Base-by-base conservation (phyloP, 2,329 filamentous ascomycete species). In the Stylonectria norvegica region DNA sequence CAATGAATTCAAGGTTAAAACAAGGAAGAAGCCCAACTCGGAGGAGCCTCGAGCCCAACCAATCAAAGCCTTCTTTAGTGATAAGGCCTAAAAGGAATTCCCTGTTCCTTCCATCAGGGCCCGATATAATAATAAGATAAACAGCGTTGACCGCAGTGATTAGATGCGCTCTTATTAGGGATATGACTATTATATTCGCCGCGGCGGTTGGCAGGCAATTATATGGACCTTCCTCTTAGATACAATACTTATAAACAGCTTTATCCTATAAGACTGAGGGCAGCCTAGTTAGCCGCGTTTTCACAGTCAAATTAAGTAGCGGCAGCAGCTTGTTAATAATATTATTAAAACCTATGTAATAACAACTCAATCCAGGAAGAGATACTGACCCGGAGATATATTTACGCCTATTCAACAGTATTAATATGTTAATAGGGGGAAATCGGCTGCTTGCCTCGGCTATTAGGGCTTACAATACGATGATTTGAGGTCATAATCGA, bases 211-310 rank as follows among this genome's bases (percentile, higher is more conserved):
- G 47, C 37, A 42, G 20, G 44, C 42, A 19, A 25, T 50, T 23
- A 40, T 39, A 12, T 50, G 39, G 42, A 37, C 35, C 41, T 49
- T 49, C 29, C 32, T 49, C n/a, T 19, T 49, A 12, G 40, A 47
- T 16, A 28, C 23, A 6, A 30, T 32, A n/a, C 38, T 48, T 35
- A 28, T 40, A 6, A 48, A 48, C 20, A 44, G 12, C 29, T 48
- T 34, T 25, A 18, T 45, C 29, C 25, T 45, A 22, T 32, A 48
- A 30, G 20, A 25, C 4, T 5, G 30, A 5, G n/a, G n/a, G 30
- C 25, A 33, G 17, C 17, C 18, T 22, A 31, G 11, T 14, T 42
- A 33, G 43, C n/a, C 23, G 19, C 15, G 12, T 5, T 39, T 20
- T 35, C 30, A 5, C 5, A 20, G 2, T 5, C 34, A 40, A 14